Base-by-base conservation (phyloP, 208 protist species). In the Sergeia podlipaevii region DNA sequence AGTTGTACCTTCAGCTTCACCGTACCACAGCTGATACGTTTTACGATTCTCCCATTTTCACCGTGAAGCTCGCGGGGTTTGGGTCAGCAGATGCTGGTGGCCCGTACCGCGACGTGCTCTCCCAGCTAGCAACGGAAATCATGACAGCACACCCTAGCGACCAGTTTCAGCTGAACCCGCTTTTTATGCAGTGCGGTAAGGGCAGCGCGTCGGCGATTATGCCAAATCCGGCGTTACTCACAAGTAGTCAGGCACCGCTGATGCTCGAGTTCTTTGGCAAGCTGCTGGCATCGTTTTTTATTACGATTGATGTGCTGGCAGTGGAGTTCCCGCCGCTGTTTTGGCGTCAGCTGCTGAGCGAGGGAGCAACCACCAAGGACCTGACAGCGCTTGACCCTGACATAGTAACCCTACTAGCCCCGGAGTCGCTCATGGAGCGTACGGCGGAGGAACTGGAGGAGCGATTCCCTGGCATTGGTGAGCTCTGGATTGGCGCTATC, bases 241-340 rank as follows among this genome's bases (percentile, higher is more conserved):
- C 58, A 11, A 81, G 64, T 41, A 71, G 61, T 17, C 89, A 95
- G 53, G 84, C 69, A n/a, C 72, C 75, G 6, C 64, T 89, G 39
- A 95, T 96, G 89, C 80, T 96, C 27, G 79, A 94, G 60, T 98
- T 98, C 62, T 81, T 97, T 37, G 93, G 92, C 15, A 91, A 90
- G 63, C 68, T 98, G 33, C 85, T 99, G 52, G 97, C 93, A 6
- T 71, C 90, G 8, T 95, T 90, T 47, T 91, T 99, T 41, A 48
- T 96, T 23, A 88, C 86, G 5, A 75, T 82, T 28, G 81, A 97
- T 43, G 32, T 97, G 13, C 61, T 99, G 8, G 74, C 92, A 0
- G 78, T 98, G 4, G 81, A 97, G 72, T 76, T 98, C 49, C 88
- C 97, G 27, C 74, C 87, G 11, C 49, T 97, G 2, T 89, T 98